A percentile compares a stretch with the other conserved stretches of the same genome.
phyloP scores from a whole-genome alignment of 73 alveolate species.

The Paramecium tetraurelia region DNA sequence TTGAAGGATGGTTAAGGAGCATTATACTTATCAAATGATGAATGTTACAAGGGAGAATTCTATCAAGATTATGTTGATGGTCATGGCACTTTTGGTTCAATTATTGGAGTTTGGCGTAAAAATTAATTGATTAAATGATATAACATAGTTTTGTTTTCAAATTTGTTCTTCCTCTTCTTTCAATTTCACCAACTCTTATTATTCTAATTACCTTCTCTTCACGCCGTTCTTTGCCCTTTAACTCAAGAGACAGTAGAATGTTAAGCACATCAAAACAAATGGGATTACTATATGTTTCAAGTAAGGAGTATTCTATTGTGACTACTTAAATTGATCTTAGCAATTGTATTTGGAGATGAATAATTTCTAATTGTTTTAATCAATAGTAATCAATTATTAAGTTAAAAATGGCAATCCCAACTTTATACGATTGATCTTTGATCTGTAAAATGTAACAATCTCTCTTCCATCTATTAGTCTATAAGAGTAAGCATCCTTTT shows the following conservation, averaged over 20 bases:
- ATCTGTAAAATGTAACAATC: background rate
- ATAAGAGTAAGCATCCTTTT: background rate
- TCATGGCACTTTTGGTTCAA: background rate
- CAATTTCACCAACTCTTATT: background rate
- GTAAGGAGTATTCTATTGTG: background rate
- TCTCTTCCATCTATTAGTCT: background rate
- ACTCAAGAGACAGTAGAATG: background rate
- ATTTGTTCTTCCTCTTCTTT: background rate
- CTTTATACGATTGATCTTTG: background rate
- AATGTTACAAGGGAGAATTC: slow-evolving; percentile 50
- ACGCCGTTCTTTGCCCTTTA: background rate
- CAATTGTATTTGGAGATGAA: background rate
- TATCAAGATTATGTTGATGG: slow-evolving; percentile 50
- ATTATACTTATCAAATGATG: slow-evolving; percentile 25
- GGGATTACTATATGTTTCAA: background rate
- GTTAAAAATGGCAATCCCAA: background rate
- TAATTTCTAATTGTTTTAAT: background rate
- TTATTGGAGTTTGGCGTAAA: background rate
- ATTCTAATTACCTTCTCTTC: background rate
- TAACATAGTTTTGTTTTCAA: background rate
- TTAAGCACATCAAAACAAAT: background rate
- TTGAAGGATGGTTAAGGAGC: slow-evolving; percentile 55
- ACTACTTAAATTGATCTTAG: background rate
- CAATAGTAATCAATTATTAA: background rate
- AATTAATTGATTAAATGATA: slow-evolving; percentile 8